phyloP scores from a whole-genome alignment of 805 yeast species.

The Metschnikowia aberdeeniae region DNA sequence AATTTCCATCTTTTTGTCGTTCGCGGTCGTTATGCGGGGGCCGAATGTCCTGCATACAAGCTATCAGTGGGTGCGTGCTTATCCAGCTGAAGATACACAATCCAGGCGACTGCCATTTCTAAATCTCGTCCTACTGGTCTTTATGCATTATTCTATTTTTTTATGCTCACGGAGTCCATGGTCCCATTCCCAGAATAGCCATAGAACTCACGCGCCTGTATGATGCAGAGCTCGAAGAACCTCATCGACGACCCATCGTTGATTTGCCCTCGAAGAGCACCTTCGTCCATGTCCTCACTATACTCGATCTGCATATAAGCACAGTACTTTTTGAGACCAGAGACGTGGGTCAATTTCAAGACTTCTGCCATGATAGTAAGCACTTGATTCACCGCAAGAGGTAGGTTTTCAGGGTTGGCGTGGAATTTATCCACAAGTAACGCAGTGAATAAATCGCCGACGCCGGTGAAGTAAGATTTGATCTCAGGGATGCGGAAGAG shows the following conservation, averaged over 20 bases:
- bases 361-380: constrained; percentile 53
- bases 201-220: constrained; percentile 51
- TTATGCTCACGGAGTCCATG: constrained; percentile 5
- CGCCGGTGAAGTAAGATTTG: constrained; percentile 87
- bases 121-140: too few species aligned
- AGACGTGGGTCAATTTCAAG: constrained; percentile 42
- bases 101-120: too few species aligned
- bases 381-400: constrained; percentile 48
- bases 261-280: constrained; percentile 39
- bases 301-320: constrained; percentile 9
- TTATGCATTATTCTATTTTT: background rate
- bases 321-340: constrained; percentile 33
- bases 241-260: constrained; percentile 61
- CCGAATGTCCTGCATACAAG: background rate
- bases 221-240: constrained; percentile 65
- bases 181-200: constrained; percentile 22
- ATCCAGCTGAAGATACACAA: too few species aligned
- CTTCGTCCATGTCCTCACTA: constrained; percentile 10
- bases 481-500: constrained; percentile 54
- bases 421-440: constrained; percentile 61
- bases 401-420: constrained; percentile 20
- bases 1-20: background rate
- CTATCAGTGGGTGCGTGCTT: too few species aligned
- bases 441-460: constrained; percentile 89
- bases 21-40: background rate